Base-by-base conservation (phyloP, 495 filamentous ascomycete genomes). In the Aspergillus conjunctus region DNA sequence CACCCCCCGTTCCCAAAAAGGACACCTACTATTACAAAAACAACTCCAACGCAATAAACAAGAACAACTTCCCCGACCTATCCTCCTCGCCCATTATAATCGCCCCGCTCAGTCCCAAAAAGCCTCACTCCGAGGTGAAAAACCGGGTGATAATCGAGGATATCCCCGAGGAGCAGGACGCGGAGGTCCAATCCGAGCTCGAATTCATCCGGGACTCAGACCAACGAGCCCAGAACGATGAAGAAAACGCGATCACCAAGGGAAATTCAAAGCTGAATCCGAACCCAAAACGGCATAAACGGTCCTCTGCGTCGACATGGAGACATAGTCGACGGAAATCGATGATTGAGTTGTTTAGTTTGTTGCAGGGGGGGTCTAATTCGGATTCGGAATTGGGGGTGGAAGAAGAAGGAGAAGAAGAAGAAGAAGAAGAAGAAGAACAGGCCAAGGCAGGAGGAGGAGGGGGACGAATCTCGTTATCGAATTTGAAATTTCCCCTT, bases 341-440 rank as follows among this genome's bases (percentile, higher is more conserved):
- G 7, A 62, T 68, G 58, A 51, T 68, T 33, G 66, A 68, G 51
- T 49, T 68, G 21, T 61, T 68, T 34, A 63, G 64, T 39, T 56
- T 64, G 37, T 51, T 64, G 1, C 63, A 62, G 12, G 18, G n/a
- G 44, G 18, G 18, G 30, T 32, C 49, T 44, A 33, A 4, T 32
- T 20, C 37, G 20, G 17, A 20, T 64, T 54, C 56, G 31, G n/a
- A 17, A 55, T 26, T 37, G 20, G 43, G 39, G 15, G 8, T 17
- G 15, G 18, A 48, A 44, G 21, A 54, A 32, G 4, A 54, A 51
- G 7, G 33, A 18, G 18, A 59, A 56, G 18, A 63, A 56, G 26
- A 32, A 59, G 20, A 51, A 51, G 18, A 51, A 51, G 14, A 59
- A 59, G 56, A 56, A 51, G 20, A 54, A 43, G 32, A 43, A 22